Conservation (phyloP, 2,329 filamentous ascomycete genomes). For the Albifimbria verrucaria region DNA sequence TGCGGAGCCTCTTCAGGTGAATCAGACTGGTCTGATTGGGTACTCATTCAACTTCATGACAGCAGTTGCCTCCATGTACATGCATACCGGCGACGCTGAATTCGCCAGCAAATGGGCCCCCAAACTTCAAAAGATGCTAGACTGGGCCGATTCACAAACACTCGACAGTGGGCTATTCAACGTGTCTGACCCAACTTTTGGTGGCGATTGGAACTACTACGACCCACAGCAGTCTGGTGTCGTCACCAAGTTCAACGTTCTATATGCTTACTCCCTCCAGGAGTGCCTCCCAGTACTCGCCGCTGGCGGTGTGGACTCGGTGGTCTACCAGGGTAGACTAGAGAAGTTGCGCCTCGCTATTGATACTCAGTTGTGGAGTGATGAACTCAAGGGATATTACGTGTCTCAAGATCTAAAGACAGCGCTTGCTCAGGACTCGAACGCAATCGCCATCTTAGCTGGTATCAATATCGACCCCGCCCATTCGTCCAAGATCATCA, state of each 20-base stretch:
- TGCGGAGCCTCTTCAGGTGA: constrained; percentile 12
- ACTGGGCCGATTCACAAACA: constrained; percentile 22
- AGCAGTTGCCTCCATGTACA: constrained; percentile 23
- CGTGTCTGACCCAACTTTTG: constrained; percentile 21
- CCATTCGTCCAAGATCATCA: background rate
- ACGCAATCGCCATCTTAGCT: constrained; percentile 28
- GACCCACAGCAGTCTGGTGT: constrained; percentile 24
- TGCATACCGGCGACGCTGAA: constrained; percentile 20
- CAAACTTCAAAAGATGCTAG: constrained; percentile 24
- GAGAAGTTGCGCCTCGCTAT: constrained; percentile 19
- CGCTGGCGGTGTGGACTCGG: constrained; percentile 14
- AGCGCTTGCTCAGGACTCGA: constrained; percentile 26
- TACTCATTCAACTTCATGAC: constrained; percentile 25
- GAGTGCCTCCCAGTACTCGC: constrained; percentile 15
- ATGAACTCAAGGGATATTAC: constrained; percentile 2
- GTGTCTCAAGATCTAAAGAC: constrained; percentile 15
- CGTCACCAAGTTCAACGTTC: constrained; percentile 27
- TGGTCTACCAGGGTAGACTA: constrained; percentile 20
- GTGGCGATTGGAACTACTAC: constrained; percentile 32
- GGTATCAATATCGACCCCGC: constrained; percentile 12
- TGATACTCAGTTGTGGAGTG: constrained; percentile 19
- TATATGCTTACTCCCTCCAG: constrained; percentile 28
- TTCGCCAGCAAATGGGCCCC: constrained; percentile 25
- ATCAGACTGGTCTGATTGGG: constrained; percentile 28
- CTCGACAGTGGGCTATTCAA: constrained; percentile 20